These are phyloP conservation scores for Saturnispora galanensis DNA, from an alignment of 805 yeast species.

Conservation along the genomic window DNA sequence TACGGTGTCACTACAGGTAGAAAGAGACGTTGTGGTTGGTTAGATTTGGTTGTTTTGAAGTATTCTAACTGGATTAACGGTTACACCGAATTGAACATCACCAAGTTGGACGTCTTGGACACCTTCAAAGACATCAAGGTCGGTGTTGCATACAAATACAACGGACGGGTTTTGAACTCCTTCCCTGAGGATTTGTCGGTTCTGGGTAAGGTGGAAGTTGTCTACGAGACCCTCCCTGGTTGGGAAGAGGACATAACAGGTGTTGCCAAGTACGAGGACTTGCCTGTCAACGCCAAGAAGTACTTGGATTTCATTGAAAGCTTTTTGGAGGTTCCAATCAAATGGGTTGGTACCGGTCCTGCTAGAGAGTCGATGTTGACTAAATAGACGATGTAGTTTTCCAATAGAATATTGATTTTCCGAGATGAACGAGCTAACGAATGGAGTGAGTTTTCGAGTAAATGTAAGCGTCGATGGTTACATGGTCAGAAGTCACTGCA, in stretches of 20 bases:
- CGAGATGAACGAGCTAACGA: too few species aligned
- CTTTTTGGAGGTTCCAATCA: slow-evolving; percentile 71
- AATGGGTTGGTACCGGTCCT: slow-evolving; percentile 99
- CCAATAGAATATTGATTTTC: background rate
- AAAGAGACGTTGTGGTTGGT: slow-evolving; percentile 99
- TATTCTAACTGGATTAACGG: slow-evolving; percentile 91
- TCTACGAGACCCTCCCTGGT: slow-evolving; percentile 85
- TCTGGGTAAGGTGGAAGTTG: slow-evolving; percentile 85
- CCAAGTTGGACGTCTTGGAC: slow-evolving; percentile 93
- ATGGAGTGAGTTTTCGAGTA: too few species aligned
- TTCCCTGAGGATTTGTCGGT: slow-evolving; percentile 90
- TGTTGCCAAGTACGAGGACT: slow-evolving; percentile 57
- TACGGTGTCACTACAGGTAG: slow-evolving; percentile 98
- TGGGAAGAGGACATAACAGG: slow-evolving; percentile 82
- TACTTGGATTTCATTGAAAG: slow-evolving; percentile 83
- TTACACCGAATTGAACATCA: slow-evolving; percentile 86
- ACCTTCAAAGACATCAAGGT: slow-evolving; percentile 80
- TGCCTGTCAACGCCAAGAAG: slow-evolving; percentile 80
- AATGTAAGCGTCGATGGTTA: too few species aligned
- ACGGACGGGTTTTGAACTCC: slow-evolving; percentile 63
- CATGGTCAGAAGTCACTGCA: too few species aligned
- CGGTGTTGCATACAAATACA: slow-evolving; percentile 71
- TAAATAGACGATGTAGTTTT: slow-evolving; percentile 24
- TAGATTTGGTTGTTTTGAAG: slow-evolving; percentile 88
- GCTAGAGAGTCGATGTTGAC: slow-evolving; percentile 88